Conservation (phyloP, 768 basidiomycete genomes). For the Suillus placidus region DNA sequence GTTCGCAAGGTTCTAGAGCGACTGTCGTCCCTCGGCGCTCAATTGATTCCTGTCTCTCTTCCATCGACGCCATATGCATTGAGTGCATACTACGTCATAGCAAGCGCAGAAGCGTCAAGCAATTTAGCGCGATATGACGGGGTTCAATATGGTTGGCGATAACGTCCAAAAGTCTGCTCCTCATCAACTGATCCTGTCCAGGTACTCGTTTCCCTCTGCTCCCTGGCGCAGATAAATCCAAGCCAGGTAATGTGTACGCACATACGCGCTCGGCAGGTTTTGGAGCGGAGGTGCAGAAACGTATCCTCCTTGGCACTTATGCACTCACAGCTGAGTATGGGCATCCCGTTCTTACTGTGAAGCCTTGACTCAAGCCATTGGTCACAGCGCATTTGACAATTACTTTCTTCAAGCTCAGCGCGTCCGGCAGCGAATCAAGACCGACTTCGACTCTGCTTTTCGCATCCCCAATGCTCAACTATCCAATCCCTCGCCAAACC, state of each 20-base stretch:
- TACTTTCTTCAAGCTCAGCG: conserved; percentile 93
- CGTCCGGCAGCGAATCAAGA: conserved; percentile 68
- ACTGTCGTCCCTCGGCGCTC: conserved; percentile 59
- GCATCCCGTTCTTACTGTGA: not conserved
- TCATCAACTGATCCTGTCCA: conserved; percentile 25
- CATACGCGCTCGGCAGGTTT: conserved; percentile 70
- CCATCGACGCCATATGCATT: conserved; percentile 72
- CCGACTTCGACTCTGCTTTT: conserved; percentile 78
- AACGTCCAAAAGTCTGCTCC: not conserved
- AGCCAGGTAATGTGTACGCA: conserved; percentile 63
- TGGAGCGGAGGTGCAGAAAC: conserved; percentile 82
- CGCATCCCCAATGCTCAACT: conserved; percentile 51
- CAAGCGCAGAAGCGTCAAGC: conserved; percentile 91
- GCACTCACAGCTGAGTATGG: conserved; percentile 89
- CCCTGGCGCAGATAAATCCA: conserved; percentile 44
- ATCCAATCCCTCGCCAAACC: not conserved
- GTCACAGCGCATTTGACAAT: conserved; percentile 88
- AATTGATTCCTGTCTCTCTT: conserved; percentile 71
- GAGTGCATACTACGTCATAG: conserved; percentile 95
- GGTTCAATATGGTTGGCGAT: conserved; percentile 71
- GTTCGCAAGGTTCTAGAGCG: conserved; percentile 48
- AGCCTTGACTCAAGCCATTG: not conserved
- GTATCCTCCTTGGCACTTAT: conserved; percentile 88
- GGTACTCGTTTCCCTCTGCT: conserved; percentile 54
- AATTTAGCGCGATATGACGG: conserved; percentile 92